phyloP scores from a whole-genome alignment of 331 rosid species.

The Cydonia oblonga region DNA sequence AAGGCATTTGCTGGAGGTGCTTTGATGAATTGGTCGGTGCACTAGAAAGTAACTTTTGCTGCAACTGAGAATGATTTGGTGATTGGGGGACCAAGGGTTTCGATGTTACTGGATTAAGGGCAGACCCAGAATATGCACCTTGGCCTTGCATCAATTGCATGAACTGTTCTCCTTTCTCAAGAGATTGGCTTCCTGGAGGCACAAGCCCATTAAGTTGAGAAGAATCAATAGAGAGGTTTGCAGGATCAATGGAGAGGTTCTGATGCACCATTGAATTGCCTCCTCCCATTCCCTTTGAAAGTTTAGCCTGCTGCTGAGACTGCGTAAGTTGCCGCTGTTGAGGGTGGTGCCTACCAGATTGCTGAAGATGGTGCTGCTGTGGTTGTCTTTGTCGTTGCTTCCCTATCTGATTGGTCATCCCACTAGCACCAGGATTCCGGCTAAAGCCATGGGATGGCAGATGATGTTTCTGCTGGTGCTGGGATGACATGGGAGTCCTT shows the following conservation, averaged over 20 bases:
- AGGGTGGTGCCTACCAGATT: slow-evolving; percentile 85
- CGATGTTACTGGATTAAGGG: slow-evolving; percentile 43
- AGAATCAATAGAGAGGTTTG: slow-evolving; percentile 49
- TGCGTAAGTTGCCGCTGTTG: slow-evolving; percentile 61
- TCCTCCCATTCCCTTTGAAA: slow-evolving; percentile 74
- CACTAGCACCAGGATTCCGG: slow-evolving; percentile 62
- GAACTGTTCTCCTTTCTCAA: slow-evolving; percentile 78
- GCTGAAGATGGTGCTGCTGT: slow-evolving; percentile 68
- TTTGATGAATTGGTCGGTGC: slow-evolving; percentile 42
- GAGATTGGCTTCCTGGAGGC: slow-evolving; percentile 66
- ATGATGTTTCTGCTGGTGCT: slow-evolving; percentile 83
- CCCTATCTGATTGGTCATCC: slow-evolving; percentile 52
- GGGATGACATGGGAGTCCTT: slow-evolving; percentile 53
- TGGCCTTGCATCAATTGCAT: slow-evolving; percentile 74
- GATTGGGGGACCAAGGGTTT: slow-evolving; percentile 56
- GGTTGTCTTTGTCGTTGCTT: slow-evolving; percentile 70
- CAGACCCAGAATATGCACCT: slow-evolving; percentile 58
- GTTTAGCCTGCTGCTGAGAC: slow-evolving; percentile 72
- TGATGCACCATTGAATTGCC: slow-evolving; percentile 57
- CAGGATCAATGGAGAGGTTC: slow-evolving; percentile 52
- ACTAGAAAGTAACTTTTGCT: slow-evolving; percentile 49
- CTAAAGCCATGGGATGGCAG: slow-evolving; percentile 61
- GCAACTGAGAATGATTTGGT: slow-evolving; percentile 60
- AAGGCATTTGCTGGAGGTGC: slow-evolving; percentile 48
- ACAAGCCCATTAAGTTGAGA: slow-evolving; percentile 66